Conservation (phyloP, 1,139 yeast genomes). For the Kodamaea fungicola region DNA sequence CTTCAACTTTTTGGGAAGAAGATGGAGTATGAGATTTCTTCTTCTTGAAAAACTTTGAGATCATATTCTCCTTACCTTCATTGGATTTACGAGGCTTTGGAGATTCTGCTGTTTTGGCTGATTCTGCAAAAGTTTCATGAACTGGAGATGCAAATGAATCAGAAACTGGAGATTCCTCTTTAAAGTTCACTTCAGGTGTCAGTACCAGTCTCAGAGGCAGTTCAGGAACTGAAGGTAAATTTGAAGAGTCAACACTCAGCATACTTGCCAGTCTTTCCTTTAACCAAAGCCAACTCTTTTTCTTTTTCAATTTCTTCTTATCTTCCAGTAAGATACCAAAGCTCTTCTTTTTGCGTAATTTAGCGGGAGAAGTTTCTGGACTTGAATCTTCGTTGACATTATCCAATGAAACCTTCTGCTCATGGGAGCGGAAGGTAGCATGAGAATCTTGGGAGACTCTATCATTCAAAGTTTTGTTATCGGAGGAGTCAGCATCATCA, state of each 20-base stretch:
- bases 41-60: slow-evolving; percentile 44
- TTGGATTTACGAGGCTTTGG: slow-evolving; percentile 5
- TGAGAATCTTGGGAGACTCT: slow-evolving; percentile 5
- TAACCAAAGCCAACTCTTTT: slow-evolving; percentile 42
- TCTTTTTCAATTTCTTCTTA: slow-evolving; percentile 27
- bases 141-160: slow-evolving; percentile 3
- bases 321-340: slow-evolving; percentile 21
- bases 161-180: slow-evolving; percentile 4
- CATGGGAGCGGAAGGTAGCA: not conserved
- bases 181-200: slow-evolving; percentile 25
- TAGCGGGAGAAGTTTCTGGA: slow-evolving; percentile 16
- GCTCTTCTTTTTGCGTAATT: slow-evolving; percentile 21
- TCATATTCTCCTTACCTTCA: slow-evolving; percentile 38
- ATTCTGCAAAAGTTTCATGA: not conserved
- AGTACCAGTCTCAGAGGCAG: slow-evolving; percentile 33
- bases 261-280: slow-evolving; percentile 34
- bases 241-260: slow-evolving; percentile 22
- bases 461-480: slow-evolving; percentile 2
- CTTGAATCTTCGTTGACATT: slow-evolving; percentile 11
- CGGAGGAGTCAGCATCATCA: not conserved
- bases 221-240: slow-evolving; percentile 21
- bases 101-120: not conserved
- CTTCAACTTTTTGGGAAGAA: slow-evolving; percentile 7
- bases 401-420: slow-evolving; percentile 7
- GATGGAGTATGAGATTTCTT: slow-evolving; percentile 18